phyloP scores from a whole-genome alignment of 2,329 filamentous ascomycete genomes.

The Pestalotiopsis sp. region DNA sequence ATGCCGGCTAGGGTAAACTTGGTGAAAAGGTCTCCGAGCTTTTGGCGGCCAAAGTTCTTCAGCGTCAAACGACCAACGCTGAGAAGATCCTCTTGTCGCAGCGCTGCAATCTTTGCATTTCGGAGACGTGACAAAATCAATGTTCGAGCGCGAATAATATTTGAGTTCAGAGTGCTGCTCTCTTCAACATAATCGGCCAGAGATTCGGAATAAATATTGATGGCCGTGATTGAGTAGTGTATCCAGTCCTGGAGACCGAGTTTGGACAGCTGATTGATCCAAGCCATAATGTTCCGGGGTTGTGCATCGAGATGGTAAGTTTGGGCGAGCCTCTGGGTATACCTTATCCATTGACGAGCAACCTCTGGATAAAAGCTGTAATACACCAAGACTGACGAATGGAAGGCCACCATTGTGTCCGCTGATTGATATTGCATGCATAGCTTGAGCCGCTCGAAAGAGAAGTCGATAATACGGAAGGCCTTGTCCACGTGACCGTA shows the following conservation, averaged over 20 bases:
- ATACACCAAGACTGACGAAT: not conserved
- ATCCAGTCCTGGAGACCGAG: not conserved
- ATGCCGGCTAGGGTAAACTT: not conserved
- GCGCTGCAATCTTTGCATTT: not conserved
- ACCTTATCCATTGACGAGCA: not conserved
- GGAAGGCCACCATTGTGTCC: not conserved
- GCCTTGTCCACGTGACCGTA: not conserved
- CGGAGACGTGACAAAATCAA: not conserved
- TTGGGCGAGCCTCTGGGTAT: not conserved
- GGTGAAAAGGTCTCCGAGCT: not conserved
- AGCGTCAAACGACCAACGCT: not conserved
- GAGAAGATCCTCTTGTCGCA: not conserved
- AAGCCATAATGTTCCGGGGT: not conserved
- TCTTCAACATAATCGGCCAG: not conserved
- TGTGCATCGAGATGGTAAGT: not conserved
- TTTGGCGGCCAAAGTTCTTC: not conserved
- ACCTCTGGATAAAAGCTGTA: not conserved
- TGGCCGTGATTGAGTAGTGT: not conserved
- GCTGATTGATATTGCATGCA: not conserved
- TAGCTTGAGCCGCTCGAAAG: not conserved
- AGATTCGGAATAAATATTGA: not conserved
- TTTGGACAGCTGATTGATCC: not conserved
- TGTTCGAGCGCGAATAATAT: not conserved
- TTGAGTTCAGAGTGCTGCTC: not conserved
- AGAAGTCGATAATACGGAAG: not conserved